A percentile compares a stretch with the other conserved stretches of the same genome.
These are phyloP conservation scores for Chenopodium formosanum DNA, from an alignment of 148 eudicot species.

Conservation along the genomic window DNA sequence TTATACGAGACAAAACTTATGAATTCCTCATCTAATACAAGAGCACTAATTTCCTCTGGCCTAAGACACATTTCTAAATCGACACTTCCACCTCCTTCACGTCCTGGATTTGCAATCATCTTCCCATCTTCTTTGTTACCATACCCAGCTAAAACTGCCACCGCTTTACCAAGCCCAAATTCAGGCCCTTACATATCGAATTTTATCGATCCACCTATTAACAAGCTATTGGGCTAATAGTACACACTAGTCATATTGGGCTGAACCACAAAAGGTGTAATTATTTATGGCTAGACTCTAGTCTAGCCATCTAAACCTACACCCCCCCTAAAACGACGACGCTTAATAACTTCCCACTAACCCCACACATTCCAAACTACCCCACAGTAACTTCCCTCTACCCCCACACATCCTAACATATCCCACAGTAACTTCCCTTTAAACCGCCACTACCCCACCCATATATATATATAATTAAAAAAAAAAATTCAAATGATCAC, in stretches of 20 bases:
- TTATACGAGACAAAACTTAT: slow-evolving; percentile 42
- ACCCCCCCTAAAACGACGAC: no score
- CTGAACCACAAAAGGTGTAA: no score
- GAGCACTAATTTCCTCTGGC: slow-evolving; percentile 51
- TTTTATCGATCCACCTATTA: slow-evolving; percentile 61
- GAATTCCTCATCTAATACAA: slow-evolving; percentile 50
- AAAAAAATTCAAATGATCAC: no score
- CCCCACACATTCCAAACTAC: no score
- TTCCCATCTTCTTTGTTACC: slow-evolving; percentile 76
- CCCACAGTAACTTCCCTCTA: no score
- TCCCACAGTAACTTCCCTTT: no score
- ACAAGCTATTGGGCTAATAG: slow-evolving; percentile 20
- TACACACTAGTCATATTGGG: neutral
- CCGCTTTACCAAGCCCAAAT: slow-evolving; percentile 70
- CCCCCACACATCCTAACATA: no score
- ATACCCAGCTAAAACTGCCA: slow-evolving; percentile 54
- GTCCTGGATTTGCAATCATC: slow-evolving; percentile 64
- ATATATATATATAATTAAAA: no score
- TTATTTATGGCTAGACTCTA: no score
- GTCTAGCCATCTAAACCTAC: no score
- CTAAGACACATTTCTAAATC: slow-evolving; percentile 67
- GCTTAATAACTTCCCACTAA: no score
- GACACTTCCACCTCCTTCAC: slow-evolving; percentile 60
- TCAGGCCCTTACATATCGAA: slow-evolving; percentile 75
- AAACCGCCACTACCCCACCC: no score